Evolutionary conservation across 371 early-diverging fungal genomes (phyloP).

Genomic region (Fennellomyces sp.): DNA sequence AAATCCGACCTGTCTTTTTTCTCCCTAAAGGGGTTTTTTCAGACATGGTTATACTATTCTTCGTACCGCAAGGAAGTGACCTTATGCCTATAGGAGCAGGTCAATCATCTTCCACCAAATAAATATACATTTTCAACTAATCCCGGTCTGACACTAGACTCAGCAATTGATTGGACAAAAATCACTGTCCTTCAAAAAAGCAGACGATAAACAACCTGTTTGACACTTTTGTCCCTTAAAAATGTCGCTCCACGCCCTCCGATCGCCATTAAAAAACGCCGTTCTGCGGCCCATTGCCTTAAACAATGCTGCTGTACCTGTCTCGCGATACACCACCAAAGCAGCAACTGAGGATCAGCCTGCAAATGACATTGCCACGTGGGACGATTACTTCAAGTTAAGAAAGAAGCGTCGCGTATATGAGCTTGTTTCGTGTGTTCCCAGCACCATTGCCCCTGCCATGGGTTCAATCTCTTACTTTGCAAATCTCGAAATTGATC

Average conservation of each 20-base stretch:
- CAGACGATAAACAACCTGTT: not conserved
- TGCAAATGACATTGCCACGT: conserved; percentile 38
- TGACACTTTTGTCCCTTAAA: not conserved
- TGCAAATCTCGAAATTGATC: conserved; percentile 78
- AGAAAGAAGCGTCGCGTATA: conserved; percentile 71
- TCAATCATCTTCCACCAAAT: no score
- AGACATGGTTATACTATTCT: no score
- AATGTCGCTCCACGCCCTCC: not conserved
- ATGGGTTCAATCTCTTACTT: conserved; percentile 71
- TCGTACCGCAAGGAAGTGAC: no score
- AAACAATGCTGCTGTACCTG: not conserved
- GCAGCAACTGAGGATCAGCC: not conserved
- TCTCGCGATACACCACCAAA: not conserved
- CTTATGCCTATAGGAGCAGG: no score
- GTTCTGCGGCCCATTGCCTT: not conserved
- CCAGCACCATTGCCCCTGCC: conserved; percentile 66
- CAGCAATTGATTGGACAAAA: no score
- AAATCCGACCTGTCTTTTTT: no score
- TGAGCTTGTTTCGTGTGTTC: conserved; percentile 69
- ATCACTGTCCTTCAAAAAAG: no score
- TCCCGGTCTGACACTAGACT: no score
- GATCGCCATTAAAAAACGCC: not conserved
- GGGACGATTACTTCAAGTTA: conserved; percentile 82
- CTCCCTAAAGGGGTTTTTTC: no score
- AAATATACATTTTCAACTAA: no score